Conservation (phyloP, 768 basidiomycete species). For the Boletus fagicola region DNA sequence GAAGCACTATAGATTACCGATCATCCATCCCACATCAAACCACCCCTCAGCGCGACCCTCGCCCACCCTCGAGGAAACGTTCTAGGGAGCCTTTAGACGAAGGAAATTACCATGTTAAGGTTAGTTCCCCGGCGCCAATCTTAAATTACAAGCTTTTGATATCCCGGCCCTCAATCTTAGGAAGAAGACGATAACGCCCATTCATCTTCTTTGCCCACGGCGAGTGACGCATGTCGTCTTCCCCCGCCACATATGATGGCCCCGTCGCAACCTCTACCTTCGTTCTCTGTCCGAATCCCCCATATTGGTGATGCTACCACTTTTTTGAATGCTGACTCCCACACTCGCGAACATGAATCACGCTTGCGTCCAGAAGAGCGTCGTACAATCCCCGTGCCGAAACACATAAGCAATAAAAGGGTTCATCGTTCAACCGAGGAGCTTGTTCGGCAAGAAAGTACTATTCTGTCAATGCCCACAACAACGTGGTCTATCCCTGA, state of each 20-base stretch:
- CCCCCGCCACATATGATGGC: conserved; percentile 25
- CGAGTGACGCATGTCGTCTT: conserved; percentile 25
- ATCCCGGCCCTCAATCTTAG: conserved; percentile 28
- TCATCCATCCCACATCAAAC: conserved; percentile 14
- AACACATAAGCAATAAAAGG: conserved; percentile 28
- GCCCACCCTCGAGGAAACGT: conserved; percentile 32
- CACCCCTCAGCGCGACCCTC: conserved; percentile 19
- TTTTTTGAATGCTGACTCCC: conserved; percentile 17
- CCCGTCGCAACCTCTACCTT: conserved; percentile 21
- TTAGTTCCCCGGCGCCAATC: conserved; percentile 30
- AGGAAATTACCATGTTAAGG: conserved; percentile 30
- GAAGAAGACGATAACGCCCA: conserved; percentile 25
- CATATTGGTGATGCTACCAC: conserved; percentile 10
- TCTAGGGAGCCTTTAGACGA: conserved; percentile 33
- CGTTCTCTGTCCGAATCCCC: conserved; percentile 16
- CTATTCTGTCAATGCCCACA: conserved; percentile 23
- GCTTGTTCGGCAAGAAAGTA: conserved; percentile 29
- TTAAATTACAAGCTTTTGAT: conserved; percentile 27
- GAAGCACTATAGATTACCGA: conserved; percentile 17
- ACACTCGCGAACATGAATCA: conserved; percentile 18
- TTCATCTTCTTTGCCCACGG: conserved; percentile 18
- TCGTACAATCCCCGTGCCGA: conserved; percentile 17
- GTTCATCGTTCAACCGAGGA: conserved; percentile 30
- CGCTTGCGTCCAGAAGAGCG: conserved; percentile 28
- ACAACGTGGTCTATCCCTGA: conserved; percentile 36